Base-by-base conservation (phyloP, 2,329 filamentous ascomycete species). In the Tolypocladium pustulatum region DNA sequence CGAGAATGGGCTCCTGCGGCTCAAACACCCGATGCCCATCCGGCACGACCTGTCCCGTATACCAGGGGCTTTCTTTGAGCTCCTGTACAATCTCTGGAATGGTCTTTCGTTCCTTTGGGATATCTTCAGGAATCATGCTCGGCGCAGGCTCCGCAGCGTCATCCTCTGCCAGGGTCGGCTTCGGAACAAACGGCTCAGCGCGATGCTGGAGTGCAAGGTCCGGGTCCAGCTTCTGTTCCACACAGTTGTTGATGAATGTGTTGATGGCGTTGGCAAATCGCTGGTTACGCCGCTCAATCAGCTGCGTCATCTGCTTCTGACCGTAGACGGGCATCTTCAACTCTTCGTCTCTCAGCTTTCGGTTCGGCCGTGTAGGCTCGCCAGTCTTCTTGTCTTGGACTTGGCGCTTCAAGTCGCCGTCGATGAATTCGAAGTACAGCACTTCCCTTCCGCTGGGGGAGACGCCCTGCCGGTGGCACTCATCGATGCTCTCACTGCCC, bases 1-100 rank as follows among this genome's bases (percentile, higher is more conserved):
- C 92, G 66, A 89, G 91, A 0, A 92, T 81, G 0, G 93, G 79
- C 63, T 87, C 83, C 66, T 96, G 92, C 1, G 89, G 84, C 64
- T 96, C 91, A 66, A 97, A 95, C 0, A 96, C 89, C 38, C 92
- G 84, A 75, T 97, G 91, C 0, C 94, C 94, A 64, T 96, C 89
- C 0, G 92, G 91, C 0, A 97, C 92, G 62, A 99, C 91, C 72
- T 99, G 94, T 0, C 87, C 87, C 5, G 86, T 89, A 67, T 99
- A 99, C 90, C 92, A 96, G 30, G 92, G 80, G 65, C 88, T 83
- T 10, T 84, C 81, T 66, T 90, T 91, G 40, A 99, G 84, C 68
- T 97, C 90, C 36, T 85, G 78, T 2, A 99, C 80, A 38, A 99
- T 97, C 56, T 96, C 89, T 0, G 89, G 81, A 36, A 99, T 90